Base-by-base conservation (phyloP, 768 basidiomycete genomes). In the Kockovaella imperatae region DNA sequence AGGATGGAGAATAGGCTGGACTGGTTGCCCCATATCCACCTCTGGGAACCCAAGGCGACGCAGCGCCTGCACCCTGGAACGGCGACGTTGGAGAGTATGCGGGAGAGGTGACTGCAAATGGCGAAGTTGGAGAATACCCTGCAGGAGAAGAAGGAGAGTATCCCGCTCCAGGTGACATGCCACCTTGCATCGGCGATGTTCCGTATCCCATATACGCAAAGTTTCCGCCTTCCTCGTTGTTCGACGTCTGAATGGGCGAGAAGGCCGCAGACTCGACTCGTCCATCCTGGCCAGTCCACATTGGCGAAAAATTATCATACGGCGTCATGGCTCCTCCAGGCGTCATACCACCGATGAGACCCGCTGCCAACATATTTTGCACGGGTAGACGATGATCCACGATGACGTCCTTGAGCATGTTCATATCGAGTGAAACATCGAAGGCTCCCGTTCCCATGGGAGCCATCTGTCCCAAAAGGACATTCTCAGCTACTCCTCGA, bases 391-490 rank as follows among this genome's bases (percentile, higher is more conserved):
- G 85, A 64, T 93, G 89, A 69, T 99, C 95, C 42, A 96, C 86
- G 46, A 96, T 89, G 32, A 95, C 91, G 50, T 97, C 93, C 77
- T 95, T 95, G 62, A 99, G 77, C 89, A 97, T 93, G 58, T 91
- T 86, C 62, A 96, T 87, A 70, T 99, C 95, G 41, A 99, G 78
- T 0, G 88, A 84, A 42, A 99, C 86, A 41, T 97, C 93, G 64
- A 93, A 96, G 6, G 87, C 80, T 13, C 95, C 95, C 0, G 95
- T 96, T 43, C 95, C 95, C 90, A 99, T 96, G 0, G 91, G 91
- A n/a, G 93, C 91, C 80, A 97, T 86, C 74, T 97, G 95, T 15
- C 95, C 95, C 60, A 99, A 88, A 78, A 99, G 82, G 34, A 99
- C 89, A 63, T 96, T 97, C 77, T 97, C 93, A n/a, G 95, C 95